Base-by-base conservation (phyloP, 345 rosid species). In the Hibiscus trionum region DNA sequence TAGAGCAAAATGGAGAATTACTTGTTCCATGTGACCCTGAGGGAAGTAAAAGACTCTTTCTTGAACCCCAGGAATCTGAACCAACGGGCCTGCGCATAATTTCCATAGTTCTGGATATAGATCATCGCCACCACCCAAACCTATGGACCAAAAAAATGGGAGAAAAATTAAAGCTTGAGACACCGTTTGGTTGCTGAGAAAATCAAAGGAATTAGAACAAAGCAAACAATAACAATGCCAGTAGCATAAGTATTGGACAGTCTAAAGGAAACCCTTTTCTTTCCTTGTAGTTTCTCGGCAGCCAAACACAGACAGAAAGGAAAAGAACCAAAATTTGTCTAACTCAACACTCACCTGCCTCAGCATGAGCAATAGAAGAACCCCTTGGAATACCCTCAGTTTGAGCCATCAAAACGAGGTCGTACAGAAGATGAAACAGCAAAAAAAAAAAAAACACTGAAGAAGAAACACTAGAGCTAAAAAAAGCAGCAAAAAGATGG, bases 21-120 rank as follows among this genome's bases (percentile, higher is more conserved):
- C 96, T 80, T 90, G 96, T 80, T 90, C 93, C 85, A 90, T 84
- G 78, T 90, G 93, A 77, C 93, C 96, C 75, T 88, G 96, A 64
- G 96, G 89, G 55, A 90, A 86, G 80, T 90, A 90, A 72, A 79
- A 85, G 73, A 90, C 93, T 78, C 87, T 83, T 49, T 88, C 93
- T 35, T 73, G 83, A 69, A 52, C 15, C 29, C 73, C 77, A 70
- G 96, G 96, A 64, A 90, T 78, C 14, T 90, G 90, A 80, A 86
- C 90, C 79, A 85, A 77, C 52, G 91, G 87, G 69, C 96, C 93
- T 58, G 96, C 93, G 77, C 91, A 90, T 46, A 89, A 89, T 84
- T 86, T 88, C 96, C 96, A 90, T 50, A 90, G 79, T 82, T 90
- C 93, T 65, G 73, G 78, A 63, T 86, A 82, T 42, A 90, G 85